Evolutionary conservation across 2,329 filamentous ascomycete species (phyloP).

Genomic region (Zymoseptoria ardabiliae): DNA sequence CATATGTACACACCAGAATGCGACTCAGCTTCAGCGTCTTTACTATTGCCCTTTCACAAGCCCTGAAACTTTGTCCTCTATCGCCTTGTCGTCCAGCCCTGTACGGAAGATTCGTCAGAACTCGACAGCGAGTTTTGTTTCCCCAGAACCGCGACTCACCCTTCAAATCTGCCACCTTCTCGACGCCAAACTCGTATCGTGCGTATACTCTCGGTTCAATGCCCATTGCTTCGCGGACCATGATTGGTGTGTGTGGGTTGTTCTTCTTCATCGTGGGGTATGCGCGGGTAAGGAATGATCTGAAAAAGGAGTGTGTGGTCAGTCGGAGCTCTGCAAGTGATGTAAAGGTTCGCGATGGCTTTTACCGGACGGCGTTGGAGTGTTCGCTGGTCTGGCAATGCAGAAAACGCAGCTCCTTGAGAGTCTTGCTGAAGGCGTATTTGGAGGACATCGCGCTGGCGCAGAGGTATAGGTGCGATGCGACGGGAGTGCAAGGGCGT

Average conservation of each 20-base stretch:
- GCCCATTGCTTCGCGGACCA: conserved; percentile 85
- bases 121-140: too few relatives aligned
- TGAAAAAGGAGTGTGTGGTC: conserved; percentile 31
- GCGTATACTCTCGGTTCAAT: conserved; percentile 82
- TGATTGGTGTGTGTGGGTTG: conserved; percentile 88
- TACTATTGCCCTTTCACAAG: conserved; percentile 47
- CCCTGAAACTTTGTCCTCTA: conserved; percentile 59
- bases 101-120: conserved; percentile 6
- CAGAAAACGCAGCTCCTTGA: conserved; percentile 95
- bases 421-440: conserved; percentile 79
- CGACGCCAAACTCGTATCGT: conserved; percentile 71
- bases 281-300: conserved; percentile 79
- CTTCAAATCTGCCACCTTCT: conserved; percentile 56
- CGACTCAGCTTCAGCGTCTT: neutral
- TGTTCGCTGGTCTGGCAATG: conserved; percentile 93
- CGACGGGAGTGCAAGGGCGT: neutral
- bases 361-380: conserved; percentile 79
- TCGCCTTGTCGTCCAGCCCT: conserved; percentile 63
- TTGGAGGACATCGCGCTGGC: conserved; percentile 68
- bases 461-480: neutral
- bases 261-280: conserved; percentile 99
- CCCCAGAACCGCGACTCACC: too few relatives aligned
- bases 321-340: neutral
- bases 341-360: conserved; percentile 1
- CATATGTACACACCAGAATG: conserved; percentile 16